Base-by-base conservation (phyloP, 192 early-diverging fungal genomes). In the Blastocladiella britannica region DNA sequence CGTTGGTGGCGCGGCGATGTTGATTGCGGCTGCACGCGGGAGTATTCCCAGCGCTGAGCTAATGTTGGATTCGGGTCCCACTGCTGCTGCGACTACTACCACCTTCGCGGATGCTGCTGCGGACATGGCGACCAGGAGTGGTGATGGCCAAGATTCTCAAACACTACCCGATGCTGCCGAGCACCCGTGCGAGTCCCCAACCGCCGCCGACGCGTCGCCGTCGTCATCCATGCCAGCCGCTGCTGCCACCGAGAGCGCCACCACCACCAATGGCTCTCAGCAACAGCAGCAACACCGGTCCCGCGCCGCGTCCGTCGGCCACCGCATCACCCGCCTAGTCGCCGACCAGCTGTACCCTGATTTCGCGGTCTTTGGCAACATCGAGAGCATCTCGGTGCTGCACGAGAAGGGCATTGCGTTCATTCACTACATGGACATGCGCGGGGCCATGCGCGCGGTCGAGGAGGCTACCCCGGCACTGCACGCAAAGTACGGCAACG, bases 321-420 rank as follows among this genome's bases (percentile, higher is more conserved):
- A n/a, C n/a, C n/a, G n/a, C n/a, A n/a, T n/a, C n/a, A n/a, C n/a
- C n/a, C n/a, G n/a, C n/a, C n/a, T n/a, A n/a, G 76, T 72, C 15
- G 84, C 80, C 56, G 84, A 86, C 20, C 73, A 74, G 28, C 72
- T 92, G 20, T 72, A 76, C 12, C 58, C 65, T 29, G 89, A 92
- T 60, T 92, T 92, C 67, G 57, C 69, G 6, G 72, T 79, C 31
- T 92, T 79, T 73, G 89, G 89, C n/a, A 86, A 90, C 55, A 83
- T 90, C 52, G 89, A 92, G 63, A 55, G 86, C 53, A 75, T 92
- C 55, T 87, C 90, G 70, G 81, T 86, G 8, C 66, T 90, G 15
- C 68, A 67, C 54, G 86, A 89, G 31, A 90, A 89, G 61, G 84
- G 76, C 57, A 87, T 85, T 61, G 86, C 74, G 1, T 92, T 92